Percentiles rank a stretch among this genome's conserved stretches.
Evolutionary conservation across 768 basidiomycete genomes (phyloP).

Genomic region (Mycena haematopus): DNA sequence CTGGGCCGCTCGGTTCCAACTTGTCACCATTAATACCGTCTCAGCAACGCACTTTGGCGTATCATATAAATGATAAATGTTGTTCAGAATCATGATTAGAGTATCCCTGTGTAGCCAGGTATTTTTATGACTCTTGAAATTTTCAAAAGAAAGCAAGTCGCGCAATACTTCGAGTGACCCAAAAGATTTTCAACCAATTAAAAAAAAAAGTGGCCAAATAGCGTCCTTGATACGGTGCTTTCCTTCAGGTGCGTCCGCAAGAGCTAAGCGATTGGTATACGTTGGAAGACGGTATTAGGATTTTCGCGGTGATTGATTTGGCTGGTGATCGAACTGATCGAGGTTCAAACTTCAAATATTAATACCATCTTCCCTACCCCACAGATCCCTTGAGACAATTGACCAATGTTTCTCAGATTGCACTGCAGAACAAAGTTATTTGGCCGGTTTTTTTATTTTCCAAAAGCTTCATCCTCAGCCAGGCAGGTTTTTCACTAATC

Average conservation of each 20-base stretch:
- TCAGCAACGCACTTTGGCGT: not conserved
- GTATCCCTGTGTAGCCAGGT: not conserved
- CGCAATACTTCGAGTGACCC: not conserved
- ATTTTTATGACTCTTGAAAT: not conserved
- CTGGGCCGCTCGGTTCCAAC: not conserved
- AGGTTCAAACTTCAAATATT: not conserved
- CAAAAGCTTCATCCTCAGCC: not conserved
- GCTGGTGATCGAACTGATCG: not conserved
- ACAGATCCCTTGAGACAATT: not conserved
- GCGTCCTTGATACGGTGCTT: too few relatives aligned
- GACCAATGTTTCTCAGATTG: not conserved
- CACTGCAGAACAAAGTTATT: not conserved
- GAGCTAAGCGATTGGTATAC: too few relatives aligned
- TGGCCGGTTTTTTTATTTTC: not conserved
- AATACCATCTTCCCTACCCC: not conserved
- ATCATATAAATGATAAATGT: not conserved
- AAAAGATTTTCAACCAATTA: too few relatives aligned
- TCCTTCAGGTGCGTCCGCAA: too few relatives aligned
- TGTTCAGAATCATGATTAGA: conserved; percentile 1
- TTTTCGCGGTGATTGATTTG: too few relatives aligned
- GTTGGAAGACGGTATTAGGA: too few relatives aligned
- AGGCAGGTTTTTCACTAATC: not conserved
- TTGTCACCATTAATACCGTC: not conserved
- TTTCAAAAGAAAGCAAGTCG: not conserved
- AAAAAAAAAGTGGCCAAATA: too few relatives aligned